Evolutionary conservation across 345 rosid species (phyloP).

Genomic region (Stellera chamaejasme): DNA sequence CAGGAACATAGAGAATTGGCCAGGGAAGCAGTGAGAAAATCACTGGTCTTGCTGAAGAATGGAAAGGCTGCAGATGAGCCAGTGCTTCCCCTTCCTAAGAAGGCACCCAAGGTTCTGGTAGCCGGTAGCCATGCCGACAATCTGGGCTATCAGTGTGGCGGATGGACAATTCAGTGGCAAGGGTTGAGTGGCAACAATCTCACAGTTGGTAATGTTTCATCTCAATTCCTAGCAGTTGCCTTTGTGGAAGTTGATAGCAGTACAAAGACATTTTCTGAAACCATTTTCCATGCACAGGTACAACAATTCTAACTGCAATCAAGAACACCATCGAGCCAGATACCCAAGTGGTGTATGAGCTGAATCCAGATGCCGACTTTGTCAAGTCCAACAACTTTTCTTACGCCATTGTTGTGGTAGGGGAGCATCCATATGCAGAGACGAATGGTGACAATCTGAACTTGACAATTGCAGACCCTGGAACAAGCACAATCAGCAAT

Average conservation of each 20-base stretch:
- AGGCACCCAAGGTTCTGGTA: slow-evolving; percentile 47
- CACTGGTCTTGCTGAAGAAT: slow-evolving; percentile 68
- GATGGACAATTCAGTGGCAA: slow-evolving; percentile 63
- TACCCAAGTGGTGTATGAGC: slow-evolving; percentile 25
- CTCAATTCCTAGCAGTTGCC: not conserved
- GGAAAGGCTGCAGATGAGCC: slow-evolving; percentile 29
- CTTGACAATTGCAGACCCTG: slow-evolving; percentile 33
- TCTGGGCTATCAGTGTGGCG: slow-evolving; percentile 78
- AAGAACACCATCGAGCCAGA: slow-evolving; percentile 23
- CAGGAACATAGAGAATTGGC: slow-evolving; percentile 69
- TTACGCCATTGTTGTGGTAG: slow-evolving; percentile 36
- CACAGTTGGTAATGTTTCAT: slow-evolving; percentile 23
- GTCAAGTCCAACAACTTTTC: slow-evolving; percentile 35
- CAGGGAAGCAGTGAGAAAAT: slow-evolving; percentile 72
- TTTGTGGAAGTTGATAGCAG: too few species aligned
- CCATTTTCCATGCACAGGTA: slow-evolving; percentile 22
- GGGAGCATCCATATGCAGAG: slow-evolving; percentile 41
- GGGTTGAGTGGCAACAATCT: slow-evolving; percentile 47
- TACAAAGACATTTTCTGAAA: not conserved
- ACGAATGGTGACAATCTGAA: slow-evolving; percentile 33
- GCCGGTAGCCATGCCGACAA: slow-evolving; percentile 58
- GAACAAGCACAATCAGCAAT: slow-evolving; percentile 25
- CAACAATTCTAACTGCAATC: slow-evolving; percentile 40
- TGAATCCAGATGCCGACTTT: slow-evolving; percentile 25
- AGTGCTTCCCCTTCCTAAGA: slow-evolving; percentile 51